Conservation (phyloP, 441 rosid species). For the Brassica balearica region DNA sequence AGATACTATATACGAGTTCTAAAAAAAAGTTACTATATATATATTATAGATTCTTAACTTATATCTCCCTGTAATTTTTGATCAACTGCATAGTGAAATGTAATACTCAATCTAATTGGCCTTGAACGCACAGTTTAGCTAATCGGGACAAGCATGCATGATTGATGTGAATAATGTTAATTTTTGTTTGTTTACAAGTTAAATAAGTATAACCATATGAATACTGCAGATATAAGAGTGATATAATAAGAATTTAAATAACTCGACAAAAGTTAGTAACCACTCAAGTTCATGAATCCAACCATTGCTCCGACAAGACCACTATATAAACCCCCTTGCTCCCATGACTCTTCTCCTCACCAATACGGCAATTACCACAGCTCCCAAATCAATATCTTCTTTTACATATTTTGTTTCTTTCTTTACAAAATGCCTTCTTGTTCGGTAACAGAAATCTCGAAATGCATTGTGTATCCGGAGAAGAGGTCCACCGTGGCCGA, state of each 20-base stretch:
- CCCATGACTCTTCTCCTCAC: constrained; percentile 15
- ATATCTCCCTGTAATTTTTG: no score
- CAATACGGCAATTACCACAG: not conserved
- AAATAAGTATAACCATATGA: not conserved
- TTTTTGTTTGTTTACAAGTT: not conserved
- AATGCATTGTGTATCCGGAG: constrained; percentile 64
- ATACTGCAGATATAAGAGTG: not conserved
- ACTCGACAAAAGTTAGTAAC: constrained; percentile 37
- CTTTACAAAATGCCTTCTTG: constrained; percentile 61
- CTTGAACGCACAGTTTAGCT: not conserved
- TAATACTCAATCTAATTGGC: no score
- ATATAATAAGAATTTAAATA: not conserved
- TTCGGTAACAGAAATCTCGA: constrained; percentile 55
- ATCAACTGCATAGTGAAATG: not conserved
- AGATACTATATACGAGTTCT: no score
- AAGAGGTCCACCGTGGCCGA: constrained; percentile 54
- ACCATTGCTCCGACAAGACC: constrained; percentile 13
- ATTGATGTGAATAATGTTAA: not conserved
- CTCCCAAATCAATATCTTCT: not conserved
- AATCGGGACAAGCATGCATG: not conserved
- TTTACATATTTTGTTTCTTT: not conserved
- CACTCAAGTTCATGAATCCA: constrained; percentile 61
- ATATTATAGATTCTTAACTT: no score
- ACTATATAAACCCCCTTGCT: constrained; percentile 52
- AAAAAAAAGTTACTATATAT: no score